Conservation (phyloP, 2,329 filamentous ascomycete species). For the Paraphaeosphaeria minitans region DNA sequence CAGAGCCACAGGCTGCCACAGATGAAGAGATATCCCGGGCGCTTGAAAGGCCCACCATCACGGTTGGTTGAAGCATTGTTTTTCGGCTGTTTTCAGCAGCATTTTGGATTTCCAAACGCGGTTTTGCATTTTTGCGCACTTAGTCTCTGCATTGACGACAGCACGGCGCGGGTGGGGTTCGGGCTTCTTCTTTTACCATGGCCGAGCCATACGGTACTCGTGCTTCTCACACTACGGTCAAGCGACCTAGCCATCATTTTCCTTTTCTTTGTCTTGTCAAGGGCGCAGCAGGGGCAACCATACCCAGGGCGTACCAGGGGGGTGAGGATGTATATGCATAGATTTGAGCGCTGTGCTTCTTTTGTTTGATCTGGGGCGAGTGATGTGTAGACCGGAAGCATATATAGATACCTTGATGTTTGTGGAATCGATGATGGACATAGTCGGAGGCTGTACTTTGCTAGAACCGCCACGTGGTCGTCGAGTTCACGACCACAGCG, state of each 20-base stretch:
- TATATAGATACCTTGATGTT: neutral
- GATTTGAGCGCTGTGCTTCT: neutral
- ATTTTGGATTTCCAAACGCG: constrained; percentile 24
- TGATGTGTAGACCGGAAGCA: neutral
- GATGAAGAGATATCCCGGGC: constrained; percentile 22
- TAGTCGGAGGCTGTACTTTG: neutral
- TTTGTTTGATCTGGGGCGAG: neutral
- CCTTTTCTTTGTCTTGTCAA: neutral
- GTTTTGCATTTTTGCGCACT: constrained; percentile 25
- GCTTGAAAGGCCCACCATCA: constrained; percentile 14
- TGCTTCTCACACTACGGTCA: neutral
- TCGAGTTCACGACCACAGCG: too few relatives aligned
- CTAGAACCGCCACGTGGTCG: too few relatives aligned
- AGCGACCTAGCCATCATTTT: neutral
- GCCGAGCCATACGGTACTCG: too few relatives aligned
- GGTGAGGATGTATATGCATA: neutral
- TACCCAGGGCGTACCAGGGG: neutral
- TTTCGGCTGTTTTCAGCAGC: constrained; percentile 10
- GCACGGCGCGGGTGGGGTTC: constrained; percentile 6
- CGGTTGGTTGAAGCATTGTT: constrained; percentile 24
- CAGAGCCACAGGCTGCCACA: constrained; percentile 18
- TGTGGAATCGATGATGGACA: neutral
- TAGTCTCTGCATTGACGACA: neutral
- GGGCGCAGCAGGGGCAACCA: neutral
- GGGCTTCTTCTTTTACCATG: neutral